phyloP scores from a whole-genome alignment of 768 basidiomycete species.

The Boletus rubroflammeus region DNA sequence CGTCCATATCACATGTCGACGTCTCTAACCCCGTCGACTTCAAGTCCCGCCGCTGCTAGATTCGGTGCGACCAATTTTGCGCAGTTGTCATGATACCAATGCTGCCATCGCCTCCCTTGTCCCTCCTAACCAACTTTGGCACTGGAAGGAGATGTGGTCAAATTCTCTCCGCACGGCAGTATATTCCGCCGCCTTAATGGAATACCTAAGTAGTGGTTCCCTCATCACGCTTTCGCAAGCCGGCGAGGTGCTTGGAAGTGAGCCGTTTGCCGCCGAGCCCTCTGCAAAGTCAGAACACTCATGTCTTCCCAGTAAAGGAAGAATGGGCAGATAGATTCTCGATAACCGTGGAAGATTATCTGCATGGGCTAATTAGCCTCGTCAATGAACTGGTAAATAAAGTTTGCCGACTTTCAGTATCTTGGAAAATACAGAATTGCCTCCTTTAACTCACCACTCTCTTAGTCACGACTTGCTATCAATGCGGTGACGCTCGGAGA shows the following conservation, averaged over 20 bases:
- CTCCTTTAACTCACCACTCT: conserved; percentile 5
- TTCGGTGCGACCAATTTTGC: conserved; percentile 51
- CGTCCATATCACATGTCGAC: conserved; percentile 6
- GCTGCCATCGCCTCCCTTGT: conserved; percentile 54
- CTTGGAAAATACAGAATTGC: background rate
- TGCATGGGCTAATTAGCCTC: conserved; percentile 73
- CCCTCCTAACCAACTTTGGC: conserved; percentile 74
- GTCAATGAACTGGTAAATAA: conserved; percentile 73
- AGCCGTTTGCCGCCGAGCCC: conserved; percentile 28
- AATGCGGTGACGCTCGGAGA: conserved; percentile 82
- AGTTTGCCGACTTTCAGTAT: background rate
- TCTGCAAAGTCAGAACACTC: conserved; percentile 1
- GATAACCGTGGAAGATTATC: conserved; percentile 72
- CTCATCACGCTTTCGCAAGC: conserved; percentile 56
- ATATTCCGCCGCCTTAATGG: conserved; percentile 61
- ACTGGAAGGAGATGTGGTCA: conserved; percentile 83
- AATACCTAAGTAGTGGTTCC: conserved; percentile 57
- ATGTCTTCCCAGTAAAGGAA: conserved; percentile 49
- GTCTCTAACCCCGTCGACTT: conserved; percentile 12
- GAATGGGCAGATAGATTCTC: conserved; percentile 67
- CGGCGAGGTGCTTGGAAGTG: conserved; percentile 62
- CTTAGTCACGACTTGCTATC: conserved; percentile 71
- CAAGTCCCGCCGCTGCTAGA: conserved; percentile 61
- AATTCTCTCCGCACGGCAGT: conserved; percentile 64
- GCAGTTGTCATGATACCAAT: conserved; percentile 49